These are phyloP conservation scores for Calonectria multiphialidica DNA, from an alignment of 2,329 filamentous ascomycete species.

Conservation along the genomic window DNA sequence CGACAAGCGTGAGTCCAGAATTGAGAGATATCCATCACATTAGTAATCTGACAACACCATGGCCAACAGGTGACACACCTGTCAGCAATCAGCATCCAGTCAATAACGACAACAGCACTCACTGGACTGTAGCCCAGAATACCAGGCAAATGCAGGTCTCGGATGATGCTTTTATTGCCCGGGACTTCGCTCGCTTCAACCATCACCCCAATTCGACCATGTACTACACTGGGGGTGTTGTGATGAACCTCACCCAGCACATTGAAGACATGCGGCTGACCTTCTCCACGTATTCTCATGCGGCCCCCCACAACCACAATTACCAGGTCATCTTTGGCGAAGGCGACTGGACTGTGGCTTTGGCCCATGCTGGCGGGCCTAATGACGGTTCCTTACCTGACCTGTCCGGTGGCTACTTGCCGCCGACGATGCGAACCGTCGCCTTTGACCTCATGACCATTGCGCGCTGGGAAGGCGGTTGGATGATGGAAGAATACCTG, in stretches of 20 bases:
- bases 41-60: too few relatives aligned
- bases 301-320: slow-evolving; percentile 8
- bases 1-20: neutral
- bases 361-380: neutral
- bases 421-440: neutral
- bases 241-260: neutral
- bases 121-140: neutral
- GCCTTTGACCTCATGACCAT: slow-evolving; percentile 1
- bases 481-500: slow-evolving; percentile 8
- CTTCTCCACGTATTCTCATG: neutral
- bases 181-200: neutral
- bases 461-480: neutral
- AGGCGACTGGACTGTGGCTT: slow-evolving; percentile 5
- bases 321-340: slow-evolving; percentile 10
- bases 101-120: neutral
- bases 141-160: neutral
- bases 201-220: neutral
- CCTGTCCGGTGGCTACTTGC: neutral
- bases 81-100: neutral
- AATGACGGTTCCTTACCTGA: neutral
- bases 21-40: too few relatives aligned
- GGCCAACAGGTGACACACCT: neutral
- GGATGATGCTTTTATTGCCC: neutral
- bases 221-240: neutral
- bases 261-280: slow-evolving; percentile 4